phyloP scores from a whole-genome alignment of 257 asterid species.

The Nicotiana tomentosiformis region DNA sequence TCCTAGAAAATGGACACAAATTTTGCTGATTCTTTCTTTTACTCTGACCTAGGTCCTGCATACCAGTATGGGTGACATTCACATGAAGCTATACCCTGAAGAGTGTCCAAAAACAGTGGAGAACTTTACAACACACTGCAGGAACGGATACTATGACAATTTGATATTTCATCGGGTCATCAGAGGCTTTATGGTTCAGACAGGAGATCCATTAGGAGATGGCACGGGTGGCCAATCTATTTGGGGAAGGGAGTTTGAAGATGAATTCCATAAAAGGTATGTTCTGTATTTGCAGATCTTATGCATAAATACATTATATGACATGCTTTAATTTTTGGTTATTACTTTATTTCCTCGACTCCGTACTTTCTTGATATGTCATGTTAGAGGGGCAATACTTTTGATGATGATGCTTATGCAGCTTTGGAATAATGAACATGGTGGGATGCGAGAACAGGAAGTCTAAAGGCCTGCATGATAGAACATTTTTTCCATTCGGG shows the following conservation, averaged over 20 bases:
- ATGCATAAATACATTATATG: neutral
- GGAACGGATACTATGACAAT: conserved; percentile 92
- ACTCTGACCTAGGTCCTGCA: conserved; percentile 62
- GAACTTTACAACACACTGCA: conserved; percentile 96
- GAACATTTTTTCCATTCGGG: neutral
- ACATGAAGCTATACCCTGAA: conserved; percentile 90
- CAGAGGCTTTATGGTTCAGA: conserved; percentile 95
- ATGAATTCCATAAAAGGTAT: conserved; percentile 95
- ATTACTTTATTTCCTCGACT: neutral
- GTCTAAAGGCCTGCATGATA: neutral
- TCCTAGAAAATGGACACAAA: neutral
- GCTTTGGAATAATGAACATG: neutral
- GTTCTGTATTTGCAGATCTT: neutral
- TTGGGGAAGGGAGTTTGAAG: conserved; percentile 99
- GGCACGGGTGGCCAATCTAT: conserved; percentile 99
- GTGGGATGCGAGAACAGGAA: neutral
- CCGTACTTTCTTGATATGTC: neutral
- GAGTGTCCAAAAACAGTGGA: conserved; percentile 99
- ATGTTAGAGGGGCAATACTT: neutral
- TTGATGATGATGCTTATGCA: neutral
- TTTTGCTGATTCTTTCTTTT: conserved; percentile 10
- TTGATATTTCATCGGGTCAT: conserved; percentile 95
- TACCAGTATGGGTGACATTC: conserved; percentile 96
- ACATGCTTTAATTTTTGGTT: neutral
- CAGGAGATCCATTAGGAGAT: conserved; percentile 99